Base-by-base conservation (phyloP, 148 eudicot species). In the Heliosperma pusillum region DNA sequence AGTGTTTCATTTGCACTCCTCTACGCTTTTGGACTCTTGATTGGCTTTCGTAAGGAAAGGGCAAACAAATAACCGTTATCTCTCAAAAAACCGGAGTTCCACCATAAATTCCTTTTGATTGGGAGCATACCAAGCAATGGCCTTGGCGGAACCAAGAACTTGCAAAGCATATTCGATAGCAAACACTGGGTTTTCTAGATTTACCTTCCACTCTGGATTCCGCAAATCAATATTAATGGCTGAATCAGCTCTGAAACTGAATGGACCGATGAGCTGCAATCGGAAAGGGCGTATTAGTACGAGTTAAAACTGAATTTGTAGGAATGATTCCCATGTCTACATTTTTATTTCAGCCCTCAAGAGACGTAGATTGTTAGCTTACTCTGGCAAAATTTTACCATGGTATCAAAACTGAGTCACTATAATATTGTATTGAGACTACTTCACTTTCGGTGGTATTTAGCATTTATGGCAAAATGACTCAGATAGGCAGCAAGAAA, bases 121-220 rank as follows among this genome's bases (percentile, higher is more conserved):
- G 0, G 95, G 98, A 20, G 97, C 85, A 74, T 84, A 93, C 98
- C 98, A 93, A 59, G 94, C 97, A 47, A 88, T 81, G 27, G 95
- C 97, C 79, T 89, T 93, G 1, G 98, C 97, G 13, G 95, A 91
- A 30, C 84, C 89, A 61, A 93, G 91, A 66, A 93, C 91, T 73
- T 91, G 92, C 77, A 93, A 82, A 69, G 98, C 94, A 76, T 89
- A 86, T 78, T 93, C 98, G 10, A 89, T 25, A 13, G 98, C 98
- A 76, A 84, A 85, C 12, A 93, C 85, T 1, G 97, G 97, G 75
- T 93, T 84, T 19, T 85, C 87, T 63, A 80, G 74, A 33, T 70
- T 80, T n/a, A 86, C 36, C 72, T 74, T 80, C 82, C 89, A 84
- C 15, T 82, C 80, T 57, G 47, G 67, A 45, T 81, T 82, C 73